phyloP scores from a whole-genome alignment of 2,329 filamentous ascomycete genomes.

The Cercospora sojina region DNA sequence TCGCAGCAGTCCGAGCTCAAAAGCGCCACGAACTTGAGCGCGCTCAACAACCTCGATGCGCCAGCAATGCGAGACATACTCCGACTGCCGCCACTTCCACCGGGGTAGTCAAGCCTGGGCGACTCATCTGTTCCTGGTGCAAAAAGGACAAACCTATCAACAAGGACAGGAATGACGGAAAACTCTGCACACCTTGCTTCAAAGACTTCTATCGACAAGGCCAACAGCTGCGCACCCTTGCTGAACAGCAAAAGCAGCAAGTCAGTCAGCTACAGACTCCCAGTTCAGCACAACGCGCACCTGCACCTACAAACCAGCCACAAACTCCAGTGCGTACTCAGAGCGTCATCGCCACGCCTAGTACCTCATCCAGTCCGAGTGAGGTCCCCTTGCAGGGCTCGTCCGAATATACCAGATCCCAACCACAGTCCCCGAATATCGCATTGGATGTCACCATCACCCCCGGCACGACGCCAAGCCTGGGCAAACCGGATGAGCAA shows the following conservation, averaged over 20 bases:
- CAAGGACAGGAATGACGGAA: constrained; percentile 15
- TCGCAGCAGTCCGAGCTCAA: background rate
- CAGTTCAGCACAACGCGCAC: background rate
- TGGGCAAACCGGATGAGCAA: background rate
- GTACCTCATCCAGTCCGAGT: background rate
- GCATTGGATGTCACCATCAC: background rate
- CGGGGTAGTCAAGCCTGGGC: background rate
- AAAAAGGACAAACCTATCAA: constrained; percentile 11
- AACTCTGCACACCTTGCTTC: constrained; percentile 18
- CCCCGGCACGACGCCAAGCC: background rate
- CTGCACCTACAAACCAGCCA: background rate
- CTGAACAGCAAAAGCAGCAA: background rate
- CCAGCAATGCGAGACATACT: background rate
- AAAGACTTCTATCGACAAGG: background rate
- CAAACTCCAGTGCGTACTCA: background rate
- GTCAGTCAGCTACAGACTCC: background rate
- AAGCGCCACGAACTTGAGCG: background rate
- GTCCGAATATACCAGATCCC: background rate
- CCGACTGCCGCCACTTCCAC: background rate
- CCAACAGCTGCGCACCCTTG: background rate
- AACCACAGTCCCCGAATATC: background rate
- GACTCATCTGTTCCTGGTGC: constrained; percentile 14
- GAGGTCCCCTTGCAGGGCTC: background rate
- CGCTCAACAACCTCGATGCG: background rate
- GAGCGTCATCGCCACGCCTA: background rate